These are phyloP conservation scores for Alliaria petiolata DNA, from an alignment of 345 rosid species.

Conservation along the genomic window DNA sequence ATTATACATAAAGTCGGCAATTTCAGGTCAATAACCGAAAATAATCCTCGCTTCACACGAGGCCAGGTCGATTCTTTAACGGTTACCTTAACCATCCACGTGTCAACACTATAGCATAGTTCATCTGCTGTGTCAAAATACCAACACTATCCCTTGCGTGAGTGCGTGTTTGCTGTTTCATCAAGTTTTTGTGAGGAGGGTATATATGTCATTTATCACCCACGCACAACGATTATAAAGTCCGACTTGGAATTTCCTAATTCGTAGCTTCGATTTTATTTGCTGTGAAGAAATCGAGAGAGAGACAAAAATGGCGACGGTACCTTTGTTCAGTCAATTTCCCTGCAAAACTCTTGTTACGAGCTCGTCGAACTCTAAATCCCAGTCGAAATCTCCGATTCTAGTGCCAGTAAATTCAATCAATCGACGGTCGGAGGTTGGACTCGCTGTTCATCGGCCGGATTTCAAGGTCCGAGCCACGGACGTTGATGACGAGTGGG, in stretches of 20 bases:
- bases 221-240: neutral
- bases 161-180: too few relatives aligned
- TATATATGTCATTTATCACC: conserved; percentile 3
- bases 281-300: neutral
- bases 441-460: conserved; percentile 24
- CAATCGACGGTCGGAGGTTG: conserved; percentile 1
- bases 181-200: neutral
- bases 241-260: neutral
- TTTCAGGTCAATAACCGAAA: too few relatives aligned
- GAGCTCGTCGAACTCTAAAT: neutral
- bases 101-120: neutral
- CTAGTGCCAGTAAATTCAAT: neutral
- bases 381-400: conserved; percentile 23
- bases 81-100: conserved; percentile 12
- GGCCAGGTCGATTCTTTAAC: neutral
- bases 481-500: conserved; percentile 36
- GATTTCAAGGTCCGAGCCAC: conserved; percentile 31
- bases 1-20: too few relatives aligned
- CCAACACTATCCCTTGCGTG: neutral
- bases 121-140: neutral
- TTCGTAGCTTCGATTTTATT: neutral
- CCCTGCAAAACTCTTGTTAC: conserved; percentile 38
- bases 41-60: conserved; percentile 15
- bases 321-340: conserved; percentile 44
- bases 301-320: conserved; percentile 42